phyloP scores from a whole-genome alignment of 2,329 filamentous ascomycete species.

The Ilyonectria sp. region DNA sequence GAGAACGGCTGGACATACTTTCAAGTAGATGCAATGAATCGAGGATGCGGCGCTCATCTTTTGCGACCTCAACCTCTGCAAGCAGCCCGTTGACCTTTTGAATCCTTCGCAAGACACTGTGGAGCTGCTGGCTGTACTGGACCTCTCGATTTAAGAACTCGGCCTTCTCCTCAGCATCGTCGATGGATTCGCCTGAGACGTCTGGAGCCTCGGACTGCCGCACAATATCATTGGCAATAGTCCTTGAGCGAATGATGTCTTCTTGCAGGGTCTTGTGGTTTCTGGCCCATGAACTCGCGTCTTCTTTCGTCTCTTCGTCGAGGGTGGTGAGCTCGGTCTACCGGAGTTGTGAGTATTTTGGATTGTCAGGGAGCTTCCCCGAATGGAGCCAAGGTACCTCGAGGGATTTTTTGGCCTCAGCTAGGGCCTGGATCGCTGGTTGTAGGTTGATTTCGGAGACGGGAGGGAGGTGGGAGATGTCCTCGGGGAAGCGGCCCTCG shows the following conservation, averaged over 20 bases:
- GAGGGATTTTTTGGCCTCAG: slow-evolving; percentile 54
- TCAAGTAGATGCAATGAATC: slow-evolving; percentile 72
- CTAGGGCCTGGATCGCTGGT: slow-evolving; percentile 58
- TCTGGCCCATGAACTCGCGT: slow-evolving; percentile 88
- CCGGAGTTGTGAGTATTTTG: slow-evolving; percentile 38
- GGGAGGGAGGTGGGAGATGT: slow-evolving; percentile 54
- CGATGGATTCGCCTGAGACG: slow-evolving; percentile 66
- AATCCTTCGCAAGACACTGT: slow-evolving; percentile 65
- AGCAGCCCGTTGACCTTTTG: slow-evolving; percentile 73
- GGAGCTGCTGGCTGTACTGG: slow-evolving; percentile 72
- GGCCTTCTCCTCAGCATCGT: slow-evolving; percentile 68
- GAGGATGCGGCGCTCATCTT: slow-evolving; percentile 68
- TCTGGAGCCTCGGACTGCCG: slow-evolving; percentile 78
- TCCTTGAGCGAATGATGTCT: slow-evolving; percentile 86
- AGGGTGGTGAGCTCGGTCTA: slow-evolving; percentile 78
- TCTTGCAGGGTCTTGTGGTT: slow-evolving; percentile 88
- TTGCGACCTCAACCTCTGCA: slow-evolving; percentile 71
- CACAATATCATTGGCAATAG: slow-evolving; percentile 85
- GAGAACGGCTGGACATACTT: slow-evolving; percentile 55
- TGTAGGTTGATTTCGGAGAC: slow-evolving; percentile 56
- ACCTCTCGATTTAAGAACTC: slow-evolving; percentile 72
- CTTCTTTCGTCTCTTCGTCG: slow-evolving; percentile 82
- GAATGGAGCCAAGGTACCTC: slow-evolving; percentile 52
- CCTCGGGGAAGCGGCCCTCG: slow-evolving; percentile 59
- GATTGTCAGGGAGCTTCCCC: neutral